Conservation (phyloP, 2,329 filamentous ascomycete genomes). For the Camptophora hylomeconis region DNA sequence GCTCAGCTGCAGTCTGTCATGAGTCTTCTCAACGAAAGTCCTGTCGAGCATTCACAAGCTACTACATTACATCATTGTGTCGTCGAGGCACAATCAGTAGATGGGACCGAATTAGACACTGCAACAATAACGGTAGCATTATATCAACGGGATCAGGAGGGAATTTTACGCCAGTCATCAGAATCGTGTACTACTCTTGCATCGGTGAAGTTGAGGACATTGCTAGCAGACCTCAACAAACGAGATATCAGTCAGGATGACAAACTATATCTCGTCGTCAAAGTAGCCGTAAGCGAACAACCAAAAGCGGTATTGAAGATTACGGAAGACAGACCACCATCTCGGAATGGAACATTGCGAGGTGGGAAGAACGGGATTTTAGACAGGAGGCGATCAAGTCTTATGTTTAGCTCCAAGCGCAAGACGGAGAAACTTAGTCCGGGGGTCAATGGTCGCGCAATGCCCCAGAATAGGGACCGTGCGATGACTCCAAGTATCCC, state of each 20-base stretch:
- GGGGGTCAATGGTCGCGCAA: slow-evolving; percentile 20
- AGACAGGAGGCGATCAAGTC: slow-evolving; percentile 27
- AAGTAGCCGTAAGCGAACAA: slow-evolving; percentile 52
- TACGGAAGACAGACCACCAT: slow-evolving; percentile 10
- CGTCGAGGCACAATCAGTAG: slow-evolving; percentile 71
- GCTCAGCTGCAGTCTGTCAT: slow-evolving; percentile 88
- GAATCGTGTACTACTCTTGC: slow-evolving; percentile 63
- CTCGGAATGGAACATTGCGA: slow-evolving; percentile 15
- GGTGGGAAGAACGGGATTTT: slow-evolving; percentile 13
- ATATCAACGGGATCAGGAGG: slow-evolving; percentile 55
- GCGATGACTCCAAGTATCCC: slow-evolving; percentile 9
- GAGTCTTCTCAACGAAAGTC: slow-evolving; percentile 81
- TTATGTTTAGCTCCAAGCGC: slow-evolving; percentile 24
- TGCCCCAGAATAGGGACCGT: slow-evolving; percentile 7
- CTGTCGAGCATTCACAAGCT: slow-evolving; percentile 52
- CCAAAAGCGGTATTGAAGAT: slow-evolving; percentile 17
- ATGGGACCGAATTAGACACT: slow-evolving; percentile 61
- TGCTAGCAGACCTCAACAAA: slow-evolving; percentile 76
- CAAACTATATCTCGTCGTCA: slow-evolving; percentile 70
- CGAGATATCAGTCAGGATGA: slow-evolving; percentile 53
- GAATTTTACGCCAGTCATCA: slow-evolving; percentile 54
- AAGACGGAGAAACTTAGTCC: slow-evolving; percentile 16
- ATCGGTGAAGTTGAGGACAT: slow-evolving; percentile 60
- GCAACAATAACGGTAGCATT: slow-evolving; percentile 68
- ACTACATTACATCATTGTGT: slow-evolving; percentile 50